Evolutionary conservation across 371 early-diverging fungal species (phyloP).

Genomic region (Lichtheimia hyalospora): DNA sequence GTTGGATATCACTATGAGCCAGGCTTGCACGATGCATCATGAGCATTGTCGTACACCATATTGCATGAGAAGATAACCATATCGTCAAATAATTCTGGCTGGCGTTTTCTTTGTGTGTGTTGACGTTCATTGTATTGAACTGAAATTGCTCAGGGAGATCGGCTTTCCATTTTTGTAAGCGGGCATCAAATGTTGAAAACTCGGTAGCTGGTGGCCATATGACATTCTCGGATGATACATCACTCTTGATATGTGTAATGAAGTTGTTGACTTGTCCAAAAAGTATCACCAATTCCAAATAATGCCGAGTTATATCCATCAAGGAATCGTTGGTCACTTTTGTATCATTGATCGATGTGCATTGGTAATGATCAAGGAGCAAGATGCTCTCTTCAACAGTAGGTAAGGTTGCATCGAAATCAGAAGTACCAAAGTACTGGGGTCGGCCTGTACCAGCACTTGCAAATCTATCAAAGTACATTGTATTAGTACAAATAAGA

Average conservation of each 20-base stretch:
- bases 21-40: conserved; percentile 43
- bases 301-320: conserved; percentile 26
- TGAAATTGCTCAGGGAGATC: conserved; percentile 25
- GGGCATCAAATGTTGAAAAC: conserved; percentile 37
- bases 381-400: conserved; percentile 47
- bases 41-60: conserved; percentile 40
- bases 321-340: conserved; percentile 29
- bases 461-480: conserved; percentile 21
- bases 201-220: conserved; percentile 52
- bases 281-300: conserved; percentile 25
- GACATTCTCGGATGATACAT: conserved; percentile 19
- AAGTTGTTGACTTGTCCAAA: conserved; percentile 52
- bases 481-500: neutral
- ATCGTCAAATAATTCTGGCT: conserved; percentile 37
- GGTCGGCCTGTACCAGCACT: conserved; percentile 58
- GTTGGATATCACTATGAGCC: conserved; percentile 30
- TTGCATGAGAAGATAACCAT: conserved; percentile 35
- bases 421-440: conserved; percentile 53
- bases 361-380: conserved; percentile 30
- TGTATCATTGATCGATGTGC: conserved; percentile 20
- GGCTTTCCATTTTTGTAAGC: conserved; percentile 29
- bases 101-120: conserved; percentile 21
- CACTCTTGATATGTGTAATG: conserved; percentile 47
- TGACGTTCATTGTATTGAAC: conserved; percentile 21
- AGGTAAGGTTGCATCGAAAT: conserved; percentile 52